Base-by-base conservation (phyloP, 345 rosid genomes). In the Draba incana region DNA sequence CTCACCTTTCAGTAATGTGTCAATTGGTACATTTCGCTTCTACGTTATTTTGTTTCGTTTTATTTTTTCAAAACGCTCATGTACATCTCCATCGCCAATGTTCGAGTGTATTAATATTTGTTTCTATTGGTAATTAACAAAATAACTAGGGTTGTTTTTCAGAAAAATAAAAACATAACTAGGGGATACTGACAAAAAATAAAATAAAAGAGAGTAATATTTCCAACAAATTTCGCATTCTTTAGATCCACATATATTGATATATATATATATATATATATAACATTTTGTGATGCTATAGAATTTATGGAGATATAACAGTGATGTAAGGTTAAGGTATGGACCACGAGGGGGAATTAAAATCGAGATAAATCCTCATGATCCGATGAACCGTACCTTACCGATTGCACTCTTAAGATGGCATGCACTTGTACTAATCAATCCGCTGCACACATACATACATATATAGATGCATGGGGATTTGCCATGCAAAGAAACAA, bases 401-500 rank as follows among this genome's bases (percentile, higher is more conserved):
- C 15, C 31, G 52, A 66, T 58, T 58, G 72, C 67, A 58, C 31
- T 66, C 68, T 66, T 60, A 46, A 67, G 25, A 35, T 74, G 63
- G 57, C 73, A 74, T 74, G 78, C 78, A 74, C 57, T 74, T 67
- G 78, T 74, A 74, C 78, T 74, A 51, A 67, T 74, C 78, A 73
- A 43, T n/a, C 47, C 56, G 14, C 77, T 72, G 64, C 45, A 56
- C 64, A 31, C 62, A 57, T 65, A 39, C 52, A 3, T 44, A 14
- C 31, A 30, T 45, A 25, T 0, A 61, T 61, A 28, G 52, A 53
- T 71, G 66, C 72, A 72, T 65, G 66, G 77, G 66, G 61, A 65
- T 73, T 62, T 66, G 67, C 77, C 77, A 66, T 73, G 67, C 77
- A 73, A 65, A 73, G 55, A 73, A 58, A 73, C 72, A 73, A 73